Percentiles rank a stretch among this genome's conserved stretches.
These are phyloP conservation scores for Sphagnurus paluster DNA, from an alignment of 1,284 basidiomycete species.

Conservation along the genomic window DNA sequence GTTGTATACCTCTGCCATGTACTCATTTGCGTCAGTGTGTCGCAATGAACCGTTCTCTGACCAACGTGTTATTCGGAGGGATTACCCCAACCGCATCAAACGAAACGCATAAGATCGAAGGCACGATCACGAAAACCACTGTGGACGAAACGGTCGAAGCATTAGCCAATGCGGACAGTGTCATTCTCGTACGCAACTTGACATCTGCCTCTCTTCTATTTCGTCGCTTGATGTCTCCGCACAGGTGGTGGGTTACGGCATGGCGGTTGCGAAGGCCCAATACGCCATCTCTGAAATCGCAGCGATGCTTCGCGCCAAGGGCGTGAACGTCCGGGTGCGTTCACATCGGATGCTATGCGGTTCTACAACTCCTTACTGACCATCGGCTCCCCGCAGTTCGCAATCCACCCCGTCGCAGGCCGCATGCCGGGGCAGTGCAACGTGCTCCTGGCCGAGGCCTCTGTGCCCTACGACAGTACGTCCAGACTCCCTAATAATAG, in stretches of 20 bases:
- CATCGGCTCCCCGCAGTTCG: conserved; percentile 37
- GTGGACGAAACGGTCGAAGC: conserved; percentile 80
- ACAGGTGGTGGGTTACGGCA: conserved; percentile 84
- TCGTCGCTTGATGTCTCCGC: neutral
- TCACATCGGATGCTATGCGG: conserved; percentile 9
- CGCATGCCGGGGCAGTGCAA: conserved; percentile 89
- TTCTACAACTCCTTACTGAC: neutral
- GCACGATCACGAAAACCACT: conserved; percentile 72
- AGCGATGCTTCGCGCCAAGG: conserved; percentile 66
- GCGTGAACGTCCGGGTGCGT: conserved; percentile 66
- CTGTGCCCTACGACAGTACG: conserved; percentile 86
- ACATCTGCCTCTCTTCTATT: neutral
- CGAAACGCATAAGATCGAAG: conserved; percentile 75
- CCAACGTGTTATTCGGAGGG: conserved; percentile 81
- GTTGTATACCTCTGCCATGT: conserved; percentile 9
- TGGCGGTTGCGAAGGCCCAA: conserved; percentile 89
- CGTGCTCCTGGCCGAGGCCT: conserved; percentile 82
- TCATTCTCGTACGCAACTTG: conserved; percentile 62
- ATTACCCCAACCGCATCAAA: conserved; percentile 57
- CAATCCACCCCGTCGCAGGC: conserved; percentile 65
- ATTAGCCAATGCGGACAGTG: conserved; percentile 74
- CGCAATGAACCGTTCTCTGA: conserved; percentile 82
- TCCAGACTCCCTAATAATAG: no score
- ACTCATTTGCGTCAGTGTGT: conserved; percentile 60
- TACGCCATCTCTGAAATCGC: conserved; percentile 85